Percentiles rank a stretch among this genome's conserved stretches.
phyloP scores from a whole-genome alignment of 257 asterid species.

The Scutellaria galericulata region DNA sequence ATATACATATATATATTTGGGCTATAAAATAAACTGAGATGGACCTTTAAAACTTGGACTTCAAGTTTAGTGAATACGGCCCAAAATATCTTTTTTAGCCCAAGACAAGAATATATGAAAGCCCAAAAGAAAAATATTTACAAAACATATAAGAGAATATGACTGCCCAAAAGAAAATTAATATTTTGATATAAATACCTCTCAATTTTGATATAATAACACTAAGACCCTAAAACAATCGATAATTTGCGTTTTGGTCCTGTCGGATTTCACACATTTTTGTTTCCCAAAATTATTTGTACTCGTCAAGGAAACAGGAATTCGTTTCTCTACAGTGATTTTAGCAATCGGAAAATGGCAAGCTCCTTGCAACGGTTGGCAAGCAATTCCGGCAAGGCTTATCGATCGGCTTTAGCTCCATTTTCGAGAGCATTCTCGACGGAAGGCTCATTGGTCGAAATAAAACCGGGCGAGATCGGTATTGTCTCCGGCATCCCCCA shows the following conservation, averaged over 20 bases:
- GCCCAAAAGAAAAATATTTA: too few relatives aligned
- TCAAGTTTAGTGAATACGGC: too few relatives aligned
- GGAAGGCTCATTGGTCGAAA: slow-evolving; percentile 71
- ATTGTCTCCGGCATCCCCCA: slow-evolving; percentile 86
- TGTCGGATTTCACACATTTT: slow-evolving; percentile 3
- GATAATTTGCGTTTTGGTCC: slow-evolving; percentile 23
- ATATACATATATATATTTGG: too few relatives aligned
- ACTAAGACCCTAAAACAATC: slow-evolving; percentile 4
- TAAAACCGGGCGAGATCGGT: slow-evolving; percentile 86
- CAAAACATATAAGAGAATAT: too few relatives aligned
- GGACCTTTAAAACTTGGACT: too few relatives aligned
- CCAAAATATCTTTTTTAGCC: too few relatives aligned
- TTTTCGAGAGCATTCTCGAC: slow-evolving; percentile 63
- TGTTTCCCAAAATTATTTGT: slow-evolving; percentile 19
- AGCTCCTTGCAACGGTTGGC: slow-evolving; percentile 66
- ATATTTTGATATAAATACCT: too few relatives aligned
- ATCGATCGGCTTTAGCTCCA: slow-evolving; percentile 48
- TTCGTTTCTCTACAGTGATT: slow-evolving; percentile 12
- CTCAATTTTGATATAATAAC: background rate
- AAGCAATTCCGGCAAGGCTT: slow-evolving; percentile 47
- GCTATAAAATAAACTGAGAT: too few relatives aligned
- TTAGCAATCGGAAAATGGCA: slow-evolving; percentile 58
- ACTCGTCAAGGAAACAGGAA: background rate
- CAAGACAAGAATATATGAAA: too few relatives aligned
- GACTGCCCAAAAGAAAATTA: too few relatives aligned